phyloP scores from a whole-genome alignment of 2,329 filamentous ascomycete species.

The Bipolaris sorokiniana region DNA sequence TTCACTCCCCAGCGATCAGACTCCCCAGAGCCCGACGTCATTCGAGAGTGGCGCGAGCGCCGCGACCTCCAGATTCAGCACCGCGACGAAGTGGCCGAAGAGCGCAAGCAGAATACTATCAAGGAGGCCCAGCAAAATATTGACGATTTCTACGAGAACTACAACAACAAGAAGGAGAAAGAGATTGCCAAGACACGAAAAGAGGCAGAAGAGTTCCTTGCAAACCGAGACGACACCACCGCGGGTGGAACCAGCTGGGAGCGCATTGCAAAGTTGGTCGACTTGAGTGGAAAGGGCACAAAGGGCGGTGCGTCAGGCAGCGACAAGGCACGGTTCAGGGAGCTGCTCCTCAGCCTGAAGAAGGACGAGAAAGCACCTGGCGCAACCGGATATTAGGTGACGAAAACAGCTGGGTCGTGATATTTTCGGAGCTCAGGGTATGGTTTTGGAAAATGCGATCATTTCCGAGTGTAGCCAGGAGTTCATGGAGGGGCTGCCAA shows the following conservation, averaged over 20 bases:
- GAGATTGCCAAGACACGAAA: slow-evolving; percentile 82
- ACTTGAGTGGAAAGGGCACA: slow-evolving; percentile 89
- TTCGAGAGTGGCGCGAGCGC: slow-evolving; percentile 88
- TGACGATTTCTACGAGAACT: slow-evolving; percentile 99
- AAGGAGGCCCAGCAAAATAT: slow-evolving; percentile 92
- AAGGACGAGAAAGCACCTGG: slow-evolving; percentile 89
- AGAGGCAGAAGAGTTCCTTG: slow-evolving; percentile 92
- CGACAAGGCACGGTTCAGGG: slow-evolving; percentile 95
- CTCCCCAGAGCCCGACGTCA: slow-evolving; percentile 86
- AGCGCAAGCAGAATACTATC: slow-evolving; percentile 83
- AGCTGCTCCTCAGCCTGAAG: slow-evolving; percentile 82
- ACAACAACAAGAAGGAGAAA: slow-evolving; percentile 98
- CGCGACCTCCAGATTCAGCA: slow-evolving; percentile 83
- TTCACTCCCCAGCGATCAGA: slow-evolving; percentile 62
- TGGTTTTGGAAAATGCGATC: slow-evolving; percentile 21
- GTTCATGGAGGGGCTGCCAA: slow-evolving; percentile 32
- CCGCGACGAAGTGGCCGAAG: slow-evolving; percentile 80
- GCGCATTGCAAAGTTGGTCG: slow-evolving; percentile 95
- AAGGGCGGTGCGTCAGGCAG: slow-evolving; percentile 87
- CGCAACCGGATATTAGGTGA: slow-evolving; percentile 53
- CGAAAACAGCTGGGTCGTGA: slow-evolving; percentile 13
- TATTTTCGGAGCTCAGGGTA: slow-evolving; percentile 17
- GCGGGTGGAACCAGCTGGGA: slow-evolving; percentile 98
- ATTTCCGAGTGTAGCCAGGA: slow-evolving; percentile 23
- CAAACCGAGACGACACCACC: slow-evolving; percentile 86